Base-by-base conservation (phyloP, 257 asterid genomes). In the Solanum clarkiae region DNA sequence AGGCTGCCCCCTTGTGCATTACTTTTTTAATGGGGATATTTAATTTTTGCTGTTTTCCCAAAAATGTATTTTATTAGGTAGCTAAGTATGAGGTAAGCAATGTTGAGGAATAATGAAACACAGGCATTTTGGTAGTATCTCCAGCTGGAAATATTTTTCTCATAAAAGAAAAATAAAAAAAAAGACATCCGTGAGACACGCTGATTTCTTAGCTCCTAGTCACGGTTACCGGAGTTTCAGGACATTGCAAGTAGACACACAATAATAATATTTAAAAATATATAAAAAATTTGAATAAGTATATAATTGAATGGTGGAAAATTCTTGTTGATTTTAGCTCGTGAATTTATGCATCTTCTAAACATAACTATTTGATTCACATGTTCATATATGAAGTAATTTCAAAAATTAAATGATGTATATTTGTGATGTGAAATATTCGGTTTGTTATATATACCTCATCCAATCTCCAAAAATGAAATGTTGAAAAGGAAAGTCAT, bases 181-280 rank as follows among this genome's bases (percentile, higher is more conserved):
- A 22, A 8, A 60, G 60, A 65, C 72, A 63, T 20, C 86, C 90
- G 47, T 42, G 65, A 84, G 86, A 88, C 90, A 84, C 45, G 87
- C 82, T 84, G 70, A 88, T 69, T 54, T 83, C 42, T 81, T 60
- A 51, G 80, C 57, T 51, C 40, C 42, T 15, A 22, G 60, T 47
- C 83, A 72, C 86, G 13, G 36, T 49, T 77, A 49, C 56, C 87
- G 86, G 83, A 72, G 84, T n/a, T 71, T 84, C 29, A 54, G 84
- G 60, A 15, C 87, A 88, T 80, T 81, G 90, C 62, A 88, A 84
- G 83, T 29, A 47, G 88, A 86, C 88, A 3, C 44, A 11, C 11
- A 24, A 11, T 62, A 59, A 20, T 44, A 44, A 44, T 36, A 36
- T 36, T 36, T 36, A 36, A 36, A 36, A 36, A 36, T 3, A 36